Conservation (phyloP, 78 protist species). For the Monosiga brevicollis region DNA sequence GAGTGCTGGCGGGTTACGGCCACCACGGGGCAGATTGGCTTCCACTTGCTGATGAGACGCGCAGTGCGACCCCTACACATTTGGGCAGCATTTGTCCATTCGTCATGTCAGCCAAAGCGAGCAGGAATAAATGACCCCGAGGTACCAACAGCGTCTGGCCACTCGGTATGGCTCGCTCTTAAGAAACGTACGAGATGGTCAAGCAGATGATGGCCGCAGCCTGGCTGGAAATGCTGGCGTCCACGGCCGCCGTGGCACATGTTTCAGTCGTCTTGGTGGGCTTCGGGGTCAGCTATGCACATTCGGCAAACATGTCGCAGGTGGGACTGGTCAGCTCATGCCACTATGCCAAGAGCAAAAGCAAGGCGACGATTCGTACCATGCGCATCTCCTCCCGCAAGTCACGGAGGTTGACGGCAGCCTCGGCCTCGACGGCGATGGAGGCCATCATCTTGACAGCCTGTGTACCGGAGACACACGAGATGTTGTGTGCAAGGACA, state of each 20-base stretch:
- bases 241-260: not conserved
- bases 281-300: not conserved
- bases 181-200: not conserved
- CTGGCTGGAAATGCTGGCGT: not conserved
- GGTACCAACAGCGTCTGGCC: too few species aligned
- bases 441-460: not conserved
- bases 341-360: too few species aligned
- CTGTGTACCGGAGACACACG: not conserved
- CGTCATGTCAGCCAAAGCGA: slow-evolving; percentile 13
- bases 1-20: slow-evolving; percentile 11
- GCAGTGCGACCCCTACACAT: slow-evolving; percentile 2
- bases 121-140: too few species aligned
- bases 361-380: too few species aligned
- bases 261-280: not conserved
- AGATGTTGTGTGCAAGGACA: not conserved
- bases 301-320: not conserved
- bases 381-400: not conserved
- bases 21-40: slow-evolving; percentile 24
- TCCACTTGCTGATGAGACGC: not conserved
- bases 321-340: too few species aligned
- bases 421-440: not conserved
- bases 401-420: not conserved
- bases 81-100: slow-evolving; percentile 2
- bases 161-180: too few species aligned
- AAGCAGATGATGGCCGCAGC: not conserved